phyloP scores from a whole-genome alignment of 129 eudicot species.

The Apium graveolens region DNA sequence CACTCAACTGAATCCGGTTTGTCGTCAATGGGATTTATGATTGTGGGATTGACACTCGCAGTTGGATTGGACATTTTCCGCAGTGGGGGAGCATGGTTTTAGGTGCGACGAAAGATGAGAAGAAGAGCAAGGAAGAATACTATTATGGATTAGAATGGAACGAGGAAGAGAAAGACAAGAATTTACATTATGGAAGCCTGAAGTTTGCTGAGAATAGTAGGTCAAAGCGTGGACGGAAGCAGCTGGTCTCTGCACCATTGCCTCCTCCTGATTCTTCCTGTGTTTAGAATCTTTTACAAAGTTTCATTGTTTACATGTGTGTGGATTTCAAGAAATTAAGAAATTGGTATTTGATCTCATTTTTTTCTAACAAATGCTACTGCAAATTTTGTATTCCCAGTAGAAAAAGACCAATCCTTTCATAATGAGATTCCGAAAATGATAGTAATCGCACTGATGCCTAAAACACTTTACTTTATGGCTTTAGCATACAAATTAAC shows the following conservation, averaged over 20 bases:
- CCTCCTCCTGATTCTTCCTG: neutral
- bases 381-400: neutral
- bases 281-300: neutral
- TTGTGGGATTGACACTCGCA: slow-evolving; percentile 40
- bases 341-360: neutral
- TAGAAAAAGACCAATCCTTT: neutral
- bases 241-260: slow-evolving; percentile 13
- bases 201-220: slow-evolving; percentile 47
- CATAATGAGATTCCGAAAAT: too few species aligned
- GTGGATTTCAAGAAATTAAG: too few species aligned
- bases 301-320: neutral
- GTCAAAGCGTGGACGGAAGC: slow-evolving; percentile 42
- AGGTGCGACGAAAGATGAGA: slow-evolving; percentile 26
- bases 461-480: neutral
- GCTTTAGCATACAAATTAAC: neutral
- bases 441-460: neutral
- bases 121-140: slow-evolving; percentile 33
- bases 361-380: neutral
- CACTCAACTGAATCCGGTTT: slow-evolving; percentile 45
- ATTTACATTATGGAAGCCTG: slow-evolving; percentile 38
- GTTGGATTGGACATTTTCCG: slow-evolving; percentile 47
- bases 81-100: slow-evolving; percentile 71
- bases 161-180: slow-evolving; percentile 39
- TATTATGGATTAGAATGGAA: slow-evolving; percentile 44
- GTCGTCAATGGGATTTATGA: slow-evolving; percentile 57